Conservation (phyloP, 176 grass and related monocot genomes). For the Rhynchospora pubera region DNA sequence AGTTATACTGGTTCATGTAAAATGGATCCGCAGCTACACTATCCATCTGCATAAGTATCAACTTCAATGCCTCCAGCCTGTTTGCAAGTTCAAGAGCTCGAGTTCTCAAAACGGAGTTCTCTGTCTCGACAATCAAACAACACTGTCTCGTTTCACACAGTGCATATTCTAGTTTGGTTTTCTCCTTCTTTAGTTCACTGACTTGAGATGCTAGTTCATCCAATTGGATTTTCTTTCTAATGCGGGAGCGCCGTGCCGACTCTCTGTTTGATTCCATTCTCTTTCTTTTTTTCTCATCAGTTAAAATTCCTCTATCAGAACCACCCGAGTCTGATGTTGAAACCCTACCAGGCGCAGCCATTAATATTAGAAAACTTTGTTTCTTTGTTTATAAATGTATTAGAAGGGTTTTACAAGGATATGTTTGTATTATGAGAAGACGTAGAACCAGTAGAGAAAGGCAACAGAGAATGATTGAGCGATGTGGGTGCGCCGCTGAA, state of each 20-base stretch:
- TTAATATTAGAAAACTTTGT: not conserved
- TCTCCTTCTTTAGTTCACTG: conserved; percentile 29
- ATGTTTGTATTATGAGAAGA: conserved; percentile 61
- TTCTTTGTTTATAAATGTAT: not conserved
- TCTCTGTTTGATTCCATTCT: conserved; percentile 78
- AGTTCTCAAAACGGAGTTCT: conserved; percentile 53
- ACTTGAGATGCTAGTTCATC: conserved; percentile 38
- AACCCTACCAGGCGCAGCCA: conserved; percentile 35
- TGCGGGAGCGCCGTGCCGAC: conserved; percentile 64
- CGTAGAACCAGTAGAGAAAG: conserved; percentile 95
- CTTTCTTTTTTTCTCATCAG: conserved; percentile 52
- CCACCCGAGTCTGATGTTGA: not conserved
- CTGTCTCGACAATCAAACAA: conserved; percentile 28
- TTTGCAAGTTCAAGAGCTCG: conserved; percentile 36
- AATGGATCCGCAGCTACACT: not conserved
- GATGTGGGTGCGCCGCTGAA: conserved; percentile 34
- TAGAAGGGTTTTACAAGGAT: not conserved
- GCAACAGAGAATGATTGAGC: conserved; percentile 83
- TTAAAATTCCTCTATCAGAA: not conserved
- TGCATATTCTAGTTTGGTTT: conserved; percentile 30
- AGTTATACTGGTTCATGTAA: not conserved
- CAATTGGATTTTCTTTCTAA: conserved; percentile 49
- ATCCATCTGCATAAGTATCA: not conserved
- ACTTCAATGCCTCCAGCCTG: conserved; percentile 30
- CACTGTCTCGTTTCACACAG: conserved; percentile 5